These are phyloP conservation scores for Sisymbrium irio DNA, from an alignment of 345 rosid genomes.

Conservation along the genomic window DNA sequence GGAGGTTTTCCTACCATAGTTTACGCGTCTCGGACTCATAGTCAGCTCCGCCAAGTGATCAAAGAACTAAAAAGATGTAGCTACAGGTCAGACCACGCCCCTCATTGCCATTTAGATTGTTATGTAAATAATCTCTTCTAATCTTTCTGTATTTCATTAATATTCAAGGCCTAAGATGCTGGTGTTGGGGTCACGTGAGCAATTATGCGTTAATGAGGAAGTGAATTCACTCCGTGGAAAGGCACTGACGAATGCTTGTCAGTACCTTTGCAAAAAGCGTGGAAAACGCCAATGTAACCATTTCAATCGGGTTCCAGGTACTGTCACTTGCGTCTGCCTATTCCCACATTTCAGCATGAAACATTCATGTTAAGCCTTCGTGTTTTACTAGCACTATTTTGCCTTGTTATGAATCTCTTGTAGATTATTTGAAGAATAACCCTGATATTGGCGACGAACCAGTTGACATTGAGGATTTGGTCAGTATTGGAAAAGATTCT, in stretches of 20 bases:
- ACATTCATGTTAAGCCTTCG: not conserved
- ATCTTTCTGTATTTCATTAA: constrained; percentile 2
- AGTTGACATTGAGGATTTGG: constrained; percentile 90
- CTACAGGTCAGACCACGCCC: constrained; percentile 58
- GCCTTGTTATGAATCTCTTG: constrained; percentile 28
- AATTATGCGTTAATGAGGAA: constrained; percentile 80
- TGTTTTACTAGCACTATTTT: not conserved
- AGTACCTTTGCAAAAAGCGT: constrained; percentile 58
- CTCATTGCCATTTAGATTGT: constrained; percentile 5
- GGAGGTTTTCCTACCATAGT: constrained; percentile 69
- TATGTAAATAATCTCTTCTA: not conserved
- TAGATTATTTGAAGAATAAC: constrained; percentile 68
- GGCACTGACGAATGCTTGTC: constrained; percentile 86
- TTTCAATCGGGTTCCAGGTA: constrained; percentile 44
- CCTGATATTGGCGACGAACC: constrained; percentile 85
- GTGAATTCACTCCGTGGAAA: constrained; percentile 83
- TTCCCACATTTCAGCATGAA: not conserved
- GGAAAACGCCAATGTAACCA: constrained; percentile 57
- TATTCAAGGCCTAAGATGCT: constrained; percentile 92
- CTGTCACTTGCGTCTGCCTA: not conserved
- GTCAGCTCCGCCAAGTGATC: constrained; percentile 94
- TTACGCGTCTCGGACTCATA: constrained; percentile 90
- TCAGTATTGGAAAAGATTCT: constrained; percentile 64
- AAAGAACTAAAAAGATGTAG: constrained; percentile 81
- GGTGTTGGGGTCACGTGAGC: constrained; percentile 90